Evolutionary conservation across 768 basidiomycete genomes (phyloP).

Genomic region (Boletus rubropictus): DNA sequence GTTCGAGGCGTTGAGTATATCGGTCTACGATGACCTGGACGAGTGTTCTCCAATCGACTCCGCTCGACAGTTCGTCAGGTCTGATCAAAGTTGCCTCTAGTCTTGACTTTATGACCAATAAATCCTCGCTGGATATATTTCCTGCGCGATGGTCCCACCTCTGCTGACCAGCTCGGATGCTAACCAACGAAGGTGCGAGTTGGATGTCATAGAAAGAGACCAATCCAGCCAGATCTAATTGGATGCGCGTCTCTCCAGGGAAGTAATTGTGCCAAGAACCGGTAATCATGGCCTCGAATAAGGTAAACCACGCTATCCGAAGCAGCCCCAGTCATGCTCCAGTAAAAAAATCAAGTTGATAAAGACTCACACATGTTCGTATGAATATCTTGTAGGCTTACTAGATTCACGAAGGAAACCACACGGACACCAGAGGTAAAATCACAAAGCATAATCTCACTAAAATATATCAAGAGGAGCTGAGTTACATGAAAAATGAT

Average conservation of each 20-base stretch:
- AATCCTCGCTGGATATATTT: constrained; percentile 24
- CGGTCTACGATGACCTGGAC: constrained; percentile 28
- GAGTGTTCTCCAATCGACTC: constrained; percentile 33
- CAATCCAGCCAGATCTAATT: constrained; percentile 30
- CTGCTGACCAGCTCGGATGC: constrained; percentile 18
- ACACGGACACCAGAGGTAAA: constrained; percentile 25
- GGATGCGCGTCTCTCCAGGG: constrained; percentile 34
- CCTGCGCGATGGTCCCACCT: constrained; percentile 30
- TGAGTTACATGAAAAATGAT: background rate
- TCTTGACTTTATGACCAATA: constrained; percentile 1
- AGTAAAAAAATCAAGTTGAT: background rate
- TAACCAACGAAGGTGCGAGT: constrained; percentile 29
- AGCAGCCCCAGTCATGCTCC: background rate
- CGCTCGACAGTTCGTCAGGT: constrained; percentile 18
- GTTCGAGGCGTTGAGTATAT: constrained; percentile 29
- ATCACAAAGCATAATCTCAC: constrained; percentile 19
- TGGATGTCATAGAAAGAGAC: constrained; percentile 35
- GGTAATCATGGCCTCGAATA: constrained; percentile 7
- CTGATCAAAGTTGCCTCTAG: constrained; percentile 7
- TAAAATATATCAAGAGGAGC: constrained; percentile 3
- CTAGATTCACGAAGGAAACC: constrained; percentile 18
- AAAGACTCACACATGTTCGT: background rate
- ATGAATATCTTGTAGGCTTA: fast-evolving
- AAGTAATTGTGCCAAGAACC: constrained; percentile 32
- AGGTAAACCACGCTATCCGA: background rate